A percentile compares a stretch with the other conserved stretches of the same genome.
These are phyloP conservation scores for Pythium rishiriense DNA, from an alignment of 352 stramenopile species.

Conservation along the genomic window DNA sequence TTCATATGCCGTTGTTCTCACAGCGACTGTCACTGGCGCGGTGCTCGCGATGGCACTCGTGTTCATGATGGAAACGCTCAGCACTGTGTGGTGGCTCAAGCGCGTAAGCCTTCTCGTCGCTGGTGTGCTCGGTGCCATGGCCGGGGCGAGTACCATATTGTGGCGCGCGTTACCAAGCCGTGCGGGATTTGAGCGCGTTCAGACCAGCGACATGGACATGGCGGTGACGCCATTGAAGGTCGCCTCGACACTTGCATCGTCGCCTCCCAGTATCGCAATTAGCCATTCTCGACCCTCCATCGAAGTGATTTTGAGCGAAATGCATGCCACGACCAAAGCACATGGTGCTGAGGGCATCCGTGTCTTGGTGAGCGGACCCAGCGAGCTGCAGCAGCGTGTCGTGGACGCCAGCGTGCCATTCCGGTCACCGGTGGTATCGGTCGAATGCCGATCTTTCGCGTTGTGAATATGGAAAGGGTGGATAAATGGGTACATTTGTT, in stretches of 20 bases:
- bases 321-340: slow-evolving; percentile 6
- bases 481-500: slow-evolving; percentile 5
- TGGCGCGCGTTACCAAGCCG: slow-evolving; percentile 17
- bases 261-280: background rate
- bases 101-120: slow-evolving; percentile 15
- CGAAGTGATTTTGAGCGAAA: slow-evolving; percentile 10
- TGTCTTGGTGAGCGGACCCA: slow-evolving; percentile 26
- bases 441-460: slow-evolving; percentile 30
- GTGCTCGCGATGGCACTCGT: slow-evolving; percentile 20
- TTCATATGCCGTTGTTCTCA: slow-evolving; percentile 12
- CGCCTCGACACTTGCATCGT: background rate
- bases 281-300: slow-evolving; percentile 15
- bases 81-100: slow-evolving; percentile 25
- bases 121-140: slow-evolving; percentile 13
- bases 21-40: slow-evolving; percentile 11
- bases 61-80: slow-evolving; percentile 7
- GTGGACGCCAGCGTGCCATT: slow-evolving; percentile 5
- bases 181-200: slow-evolving; percentile 20
- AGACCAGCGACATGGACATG: slow-evolving; percentile 13
- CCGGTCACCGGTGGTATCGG: slow-evolving; percentile 14
- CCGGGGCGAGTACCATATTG: slow-evolving; percentile 19
- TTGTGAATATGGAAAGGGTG: slow-evolving; percentile 16
- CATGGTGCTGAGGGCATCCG: slow-evolving; percentile 11
- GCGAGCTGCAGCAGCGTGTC: slow-evolving; percentile 18
- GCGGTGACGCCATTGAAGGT: background rate